Conservation (phyloP, 2,329 filamentous ascomycete genomes). For the Beauveria brongniartii region DNA sequence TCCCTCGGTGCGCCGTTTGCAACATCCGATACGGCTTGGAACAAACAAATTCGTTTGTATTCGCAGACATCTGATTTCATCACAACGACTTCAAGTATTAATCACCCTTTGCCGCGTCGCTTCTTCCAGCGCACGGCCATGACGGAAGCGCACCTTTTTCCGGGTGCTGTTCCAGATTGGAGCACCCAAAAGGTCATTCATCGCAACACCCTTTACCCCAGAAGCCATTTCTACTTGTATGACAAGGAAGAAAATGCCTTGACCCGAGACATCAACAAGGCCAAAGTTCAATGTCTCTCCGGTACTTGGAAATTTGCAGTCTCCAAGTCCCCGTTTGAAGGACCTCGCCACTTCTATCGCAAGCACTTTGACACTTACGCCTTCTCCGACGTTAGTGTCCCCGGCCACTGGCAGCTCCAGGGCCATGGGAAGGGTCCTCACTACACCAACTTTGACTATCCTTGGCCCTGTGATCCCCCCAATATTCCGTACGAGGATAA, state of each 20-base stretch:
- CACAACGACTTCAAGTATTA: not conserved
- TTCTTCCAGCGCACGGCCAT: not conserved
- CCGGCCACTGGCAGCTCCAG: conserved; percentile 64
- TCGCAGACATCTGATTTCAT: not conserved
- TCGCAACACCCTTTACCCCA: conserved; percentile 48
- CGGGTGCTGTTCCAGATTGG: conserved; percentile 43
- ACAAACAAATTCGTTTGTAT: not conserved
- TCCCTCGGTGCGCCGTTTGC: not conserved
- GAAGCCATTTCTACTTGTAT: conserved; percentile 50
- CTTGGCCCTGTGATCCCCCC: conserved; percentile 60
- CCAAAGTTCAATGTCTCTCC: conserved; percentile 37
- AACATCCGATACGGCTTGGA: not conserved
- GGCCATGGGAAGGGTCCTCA: conserved; percentile 56
- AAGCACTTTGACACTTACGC: conserved; percentile 26
- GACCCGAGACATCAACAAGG: conserved; percentile 28
- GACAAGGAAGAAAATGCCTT: conserved; percentile 40
- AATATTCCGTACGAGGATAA: conserved; percentile 57
- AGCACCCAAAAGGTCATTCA: conserved; percentile 53
- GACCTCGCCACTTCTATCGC: conserved; percentile 33
- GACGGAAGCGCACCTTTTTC: conserved; percentile 12
- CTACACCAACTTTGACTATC: conserved; percentile 63
- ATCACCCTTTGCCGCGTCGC: no score
- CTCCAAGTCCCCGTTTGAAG: conserved; percentile 36
- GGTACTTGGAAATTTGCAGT: conserved; percentile 48
- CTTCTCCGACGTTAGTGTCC: conserved; percentile 45